A percentile compares a stretch with the other conserved stretches of the same genome.
phyloP scores from a whole-genome alignment of 441 rosid genomes.

The Biscutella auriculata region DNA sequence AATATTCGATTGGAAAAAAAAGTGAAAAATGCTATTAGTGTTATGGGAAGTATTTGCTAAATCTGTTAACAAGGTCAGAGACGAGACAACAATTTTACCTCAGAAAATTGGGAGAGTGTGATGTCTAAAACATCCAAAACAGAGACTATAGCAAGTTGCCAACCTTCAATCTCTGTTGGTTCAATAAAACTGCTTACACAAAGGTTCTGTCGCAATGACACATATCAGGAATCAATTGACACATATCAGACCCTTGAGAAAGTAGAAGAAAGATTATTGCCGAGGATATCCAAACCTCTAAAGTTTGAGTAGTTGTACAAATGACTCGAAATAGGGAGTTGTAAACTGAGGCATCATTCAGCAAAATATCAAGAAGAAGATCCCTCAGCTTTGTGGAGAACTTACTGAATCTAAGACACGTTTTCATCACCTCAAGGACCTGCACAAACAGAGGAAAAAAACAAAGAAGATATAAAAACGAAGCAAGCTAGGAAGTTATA shows the following conservation, averaged over 20 bases:
- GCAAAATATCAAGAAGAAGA: conserved; percentile 50
- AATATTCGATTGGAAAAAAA: not conserved
- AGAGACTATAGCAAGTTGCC: conserved; percentile 65
- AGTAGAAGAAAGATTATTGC: conserved; percentile 5
- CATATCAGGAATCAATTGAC: conserved; percentile 15
- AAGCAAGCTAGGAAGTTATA: not conserved
- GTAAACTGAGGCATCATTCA: conserved; percentile 76
- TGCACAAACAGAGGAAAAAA: conserved; percentile 18
- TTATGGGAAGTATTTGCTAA: conserved; percentile 2
- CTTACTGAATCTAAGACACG: conserved; percentile 44
- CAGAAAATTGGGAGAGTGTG: conserved; percentile 52
- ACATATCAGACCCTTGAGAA: not conserved
- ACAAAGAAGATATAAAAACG: not conserved
- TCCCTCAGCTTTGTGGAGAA: conserved; percentile 45
- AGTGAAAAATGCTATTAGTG: not conserved
- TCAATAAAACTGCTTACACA: conserved; percentile 54
- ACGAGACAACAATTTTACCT: conserved; percentile 32
- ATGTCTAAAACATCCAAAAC: conserved; percentile 50
- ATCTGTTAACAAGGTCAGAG: not conserved
- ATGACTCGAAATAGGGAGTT: conserved; percentile 51
- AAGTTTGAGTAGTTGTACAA: conserved; percentile 57
- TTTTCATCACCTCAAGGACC: conserved; percentile 73
- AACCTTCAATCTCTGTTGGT: conserved; percentile 71
- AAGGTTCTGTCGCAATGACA: conserved; percentile 43
- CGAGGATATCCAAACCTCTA: conserved; percentile 56